A percentile compares a stretch with the other conserved stretches of the same genome.
Conservation (phyloP, 192 early-diverging fungal species). For the Backusella morwellensis region DNA sequence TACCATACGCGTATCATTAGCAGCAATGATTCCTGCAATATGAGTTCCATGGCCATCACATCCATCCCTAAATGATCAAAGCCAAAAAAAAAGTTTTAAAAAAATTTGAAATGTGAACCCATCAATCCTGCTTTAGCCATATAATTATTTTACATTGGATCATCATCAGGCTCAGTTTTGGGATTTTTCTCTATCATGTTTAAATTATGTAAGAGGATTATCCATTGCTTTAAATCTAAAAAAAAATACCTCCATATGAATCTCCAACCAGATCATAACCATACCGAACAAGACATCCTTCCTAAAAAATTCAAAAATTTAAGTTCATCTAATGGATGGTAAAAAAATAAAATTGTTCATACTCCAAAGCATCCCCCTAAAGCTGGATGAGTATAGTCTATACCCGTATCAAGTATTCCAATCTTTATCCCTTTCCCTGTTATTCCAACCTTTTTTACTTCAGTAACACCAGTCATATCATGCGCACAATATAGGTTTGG, state of each 20-base stretch:
- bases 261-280: slow-evolving; percentile 69
- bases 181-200: not conserved
- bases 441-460: slow-evolving; percentile 40
- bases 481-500: slow-evolving; percentile 36
- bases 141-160: slow-evolving; percentile 10
- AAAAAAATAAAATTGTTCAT: not conserved
- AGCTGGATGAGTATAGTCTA: slow-evolving; percentile 62
- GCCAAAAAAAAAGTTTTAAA: not conserved
- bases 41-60: slow-evolving; percentile 63
- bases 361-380: slow-evolving; percentile 62
- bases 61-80: slow-evolving; percentile 1
- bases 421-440: slow-evolving; percentile 62
- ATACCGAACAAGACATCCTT: slow-evolving; percentile 53
- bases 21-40: slow-evolving; percentile 59
- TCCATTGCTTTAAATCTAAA: not conserved
- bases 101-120: not conserved
- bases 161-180: slow-evolving; percentile 8
- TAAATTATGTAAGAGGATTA: not conserved
- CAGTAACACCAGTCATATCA: slow-evolving; percentile 50
- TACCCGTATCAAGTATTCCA: slow-evolving; percentile 59
- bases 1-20: slow-evolving; percentile 14
- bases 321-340: not conserved
- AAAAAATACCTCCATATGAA: slow-evolving; percentile 30
- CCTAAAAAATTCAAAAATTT: not conserved
- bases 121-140: not conserved